Conservation (phyloP, 345 rosid species). For the Turnera subulata region DNA sequence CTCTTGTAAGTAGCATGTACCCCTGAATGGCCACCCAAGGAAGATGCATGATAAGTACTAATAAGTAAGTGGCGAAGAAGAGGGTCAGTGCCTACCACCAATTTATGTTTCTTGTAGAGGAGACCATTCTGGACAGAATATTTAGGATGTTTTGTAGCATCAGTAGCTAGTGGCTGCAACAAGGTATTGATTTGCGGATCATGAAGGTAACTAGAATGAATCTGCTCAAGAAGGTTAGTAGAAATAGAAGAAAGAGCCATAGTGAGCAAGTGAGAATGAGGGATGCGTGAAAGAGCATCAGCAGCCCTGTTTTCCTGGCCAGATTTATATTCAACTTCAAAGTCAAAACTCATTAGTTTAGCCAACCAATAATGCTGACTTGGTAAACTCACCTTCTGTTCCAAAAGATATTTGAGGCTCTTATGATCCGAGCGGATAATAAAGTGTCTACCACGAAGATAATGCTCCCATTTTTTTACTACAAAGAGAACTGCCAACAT, state of each 20-base stretch:
- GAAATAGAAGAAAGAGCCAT: no score
- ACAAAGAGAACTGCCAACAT: background rate
- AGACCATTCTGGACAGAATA: no score
- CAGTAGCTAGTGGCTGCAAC: no score
- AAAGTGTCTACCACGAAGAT: background rate
- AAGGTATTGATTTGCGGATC: no score
- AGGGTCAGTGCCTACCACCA: no score
- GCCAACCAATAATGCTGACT: background rate
- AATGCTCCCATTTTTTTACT: background rate
- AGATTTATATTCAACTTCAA: background rate
- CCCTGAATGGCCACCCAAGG: no score
- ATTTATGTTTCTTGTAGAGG: no score
- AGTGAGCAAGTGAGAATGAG: background rate
- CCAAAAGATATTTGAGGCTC: background rate
- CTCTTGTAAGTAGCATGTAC: no score
- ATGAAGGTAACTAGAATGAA: background rate
- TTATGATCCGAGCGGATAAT: background rate
- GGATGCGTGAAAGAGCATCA: background rate
- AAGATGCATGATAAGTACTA: no score
- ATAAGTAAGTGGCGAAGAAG: no score
- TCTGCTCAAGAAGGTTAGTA: no score
- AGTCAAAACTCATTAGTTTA: background rate
- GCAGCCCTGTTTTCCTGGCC: background rate
- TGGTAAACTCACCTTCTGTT: background rate
- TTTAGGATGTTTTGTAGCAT: no score